phyloP scores from a whole-genome alignment of 2,329 filamentous ascomycete species.

The Penicillium sclerotiorum region DNA sequence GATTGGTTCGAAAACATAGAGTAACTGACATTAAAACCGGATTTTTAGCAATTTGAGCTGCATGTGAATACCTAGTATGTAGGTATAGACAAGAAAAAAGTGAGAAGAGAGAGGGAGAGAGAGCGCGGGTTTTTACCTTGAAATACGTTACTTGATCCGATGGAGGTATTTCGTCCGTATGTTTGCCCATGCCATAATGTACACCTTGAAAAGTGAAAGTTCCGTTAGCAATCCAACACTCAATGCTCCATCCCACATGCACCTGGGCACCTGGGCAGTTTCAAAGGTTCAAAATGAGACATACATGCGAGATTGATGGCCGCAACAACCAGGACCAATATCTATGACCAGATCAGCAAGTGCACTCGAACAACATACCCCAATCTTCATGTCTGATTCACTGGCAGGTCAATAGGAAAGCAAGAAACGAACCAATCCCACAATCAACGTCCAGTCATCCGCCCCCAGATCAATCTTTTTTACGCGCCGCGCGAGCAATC shows the following conservation, averaged over 20 bases:
- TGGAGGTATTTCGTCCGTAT: not conserved
- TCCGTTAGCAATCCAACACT: not conserved
- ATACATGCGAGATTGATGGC: not conserved
- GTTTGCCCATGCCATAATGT: conserved; percentile 4
- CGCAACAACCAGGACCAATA: not conserved
- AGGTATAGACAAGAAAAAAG: too few species aligned
- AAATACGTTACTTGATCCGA: not conserved
- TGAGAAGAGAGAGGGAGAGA: not conserved
- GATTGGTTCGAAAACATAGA: conserved; percentile 3
- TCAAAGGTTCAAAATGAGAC: not conserved
- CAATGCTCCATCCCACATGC: too few species aligned
- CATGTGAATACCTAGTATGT: too few species aligned
- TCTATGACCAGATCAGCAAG: not conserved
- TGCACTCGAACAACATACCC: not conserved
- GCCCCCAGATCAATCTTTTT: conserved; percentile 2
- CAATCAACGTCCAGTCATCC: conserved; percentile 7
- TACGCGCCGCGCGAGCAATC: conserved; percentile 1
- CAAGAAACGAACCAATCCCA: conserved; percentile 6
- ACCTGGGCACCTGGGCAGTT: too few species aligned
- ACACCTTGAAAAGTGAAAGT: not conserved
- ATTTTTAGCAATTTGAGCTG: not conserved
- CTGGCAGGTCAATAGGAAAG: not conserved
- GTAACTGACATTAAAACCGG: not conserved
- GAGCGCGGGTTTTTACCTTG: not conserved
- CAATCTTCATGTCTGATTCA: too few species aligned